Evolutionary conservation across 2,329 filamentous ascomycete species (phyloP).

Genomic region (Aspergillus eucalypticola): DNA sequence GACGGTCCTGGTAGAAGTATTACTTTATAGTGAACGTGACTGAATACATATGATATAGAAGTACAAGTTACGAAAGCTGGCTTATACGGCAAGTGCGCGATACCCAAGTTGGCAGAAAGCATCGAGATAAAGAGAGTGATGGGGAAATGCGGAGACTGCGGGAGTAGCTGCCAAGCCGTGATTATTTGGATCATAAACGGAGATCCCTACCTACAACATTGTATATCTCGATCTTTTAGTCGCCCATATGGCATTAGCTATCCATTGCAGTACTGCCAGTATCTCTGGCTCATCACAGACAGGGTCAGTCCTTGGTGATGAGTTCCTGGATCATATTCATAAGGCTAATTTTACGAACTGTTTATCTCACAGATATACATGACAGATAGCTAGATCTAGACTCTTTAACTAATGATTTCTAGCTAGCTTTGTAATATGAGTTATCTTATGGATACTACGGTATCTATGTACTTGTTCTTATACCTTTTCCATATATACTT

Average conservation of each 20-base stretch:
- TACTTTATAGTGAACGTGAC: too few species aligned
- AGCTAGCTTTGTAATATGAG: background rate
- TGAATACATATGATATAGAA: too few species aligned
- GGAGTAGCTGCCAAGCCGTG: background rate
- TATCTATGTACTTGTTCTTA: too few species aligned
- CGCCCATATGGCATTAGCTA: too few species aligned
- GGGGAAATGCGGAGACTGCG: constrained; percentile 2
- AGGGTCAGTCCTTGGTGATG: background rate
- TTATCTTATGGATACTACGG: too few species aligned
- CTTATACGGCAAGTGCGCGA: background rate
- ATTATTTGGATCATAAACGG: constrained; percentile 14
- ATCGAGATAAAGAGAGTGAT: background rate
- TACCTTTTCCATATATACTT: too few species aligned
- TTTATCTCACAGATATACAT: background rate
- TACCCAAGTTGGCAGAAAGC: background rate
- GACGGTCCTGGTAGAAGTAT: constrained; percentile 39
- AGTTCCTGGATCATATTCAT: background rate
- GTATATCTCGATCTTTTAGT: background rate
- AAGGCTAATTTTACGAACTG: background rate
- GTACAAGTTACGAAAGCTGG: background rate
- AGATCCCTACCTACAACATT: background rate
- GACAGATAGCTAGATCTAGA: background rate
- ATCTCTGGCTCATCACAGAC: too few species aligned
- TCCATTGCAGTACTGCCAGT: too few species aligned
- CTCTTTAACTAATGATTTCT: too few species aligned